These are phyloP conservation scores for Allantophomopsis lycopodina DNA, from an alignment of 2,329 filamentous ascomycete species.

Conservation along the genomic window DNA sequence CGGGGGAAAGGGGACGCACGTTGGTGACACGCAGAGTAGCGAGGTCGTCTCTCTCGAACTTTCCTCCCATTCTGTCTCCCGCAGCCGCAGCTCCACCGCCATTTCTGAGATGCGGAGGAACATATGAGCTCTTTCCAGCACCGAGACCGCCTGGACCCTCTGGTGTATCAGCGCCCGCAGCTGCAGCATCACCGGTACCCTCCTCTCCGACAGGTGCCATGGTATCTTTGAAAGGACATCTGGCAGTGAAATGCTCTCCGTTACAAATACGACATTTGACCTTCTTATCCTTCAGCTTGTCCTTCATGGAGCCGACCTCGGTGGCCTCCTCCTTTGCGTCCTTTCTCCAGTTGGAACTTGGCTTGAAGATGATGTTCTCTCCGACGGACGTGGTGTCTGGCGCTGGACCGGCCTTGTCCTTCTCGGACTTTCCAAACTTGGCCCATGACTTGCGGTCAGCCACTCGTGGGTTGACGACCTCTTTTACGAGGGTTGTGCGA, in stretches of 20 bases:
- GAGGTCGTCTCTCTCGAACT: conserved; percentile 91
- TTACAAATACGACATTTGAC: conserved; percentile 99
- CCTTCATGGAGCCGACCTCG: conserved; percentile 63
- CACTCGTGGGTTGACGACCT: conserved; percentile 90
- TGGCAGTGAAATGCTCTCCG: conserved; percentile 97
- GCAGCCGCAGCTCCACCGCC: conserved; percentile 38
- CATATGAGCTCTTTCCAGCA: conserved; percentile 68
- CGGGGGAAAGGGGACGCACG: conserved; percentile 39
- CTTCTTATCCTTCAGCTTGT: conserved; percentile 94
- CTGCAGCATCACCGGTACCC: conserved; percentile 36
- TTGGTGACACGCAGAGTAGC: conserved; percentile 96
- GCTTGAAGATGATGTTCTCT: conserved; percentile 97
- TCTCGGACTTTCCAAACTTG: conserved; percentile 87
- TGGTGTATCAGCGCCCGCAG: conserved; percentile 28
- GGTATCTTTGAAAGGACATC: conserved; percentile 99
- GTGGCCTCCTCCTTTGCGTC: conserved; percentile 71
- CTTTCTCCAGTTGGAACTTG: conserved; percentile 85
- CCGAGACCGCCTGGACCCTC: conserved; percentile 42
- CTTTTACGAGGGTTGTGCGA: conserved; percentile 80
- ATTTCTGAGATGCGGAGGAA: conserved; percentile 84
- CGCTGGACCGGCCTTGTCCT: conserved; percentile 70
- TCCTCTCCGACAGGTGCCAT: conserved; percentile 76
- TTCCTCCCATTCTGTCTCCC: conserved; percentile 81
- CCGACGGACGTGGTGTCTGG: conserved; percentile 84
- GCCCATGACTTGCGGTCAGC: conserved; percentile 86